A percentile compares a stretch with the other conserved stretches of the same genome.
Evolutionary conservation across 106 monocot species (phyloP).

Genomic region (Gastrodia elata): DNA sequence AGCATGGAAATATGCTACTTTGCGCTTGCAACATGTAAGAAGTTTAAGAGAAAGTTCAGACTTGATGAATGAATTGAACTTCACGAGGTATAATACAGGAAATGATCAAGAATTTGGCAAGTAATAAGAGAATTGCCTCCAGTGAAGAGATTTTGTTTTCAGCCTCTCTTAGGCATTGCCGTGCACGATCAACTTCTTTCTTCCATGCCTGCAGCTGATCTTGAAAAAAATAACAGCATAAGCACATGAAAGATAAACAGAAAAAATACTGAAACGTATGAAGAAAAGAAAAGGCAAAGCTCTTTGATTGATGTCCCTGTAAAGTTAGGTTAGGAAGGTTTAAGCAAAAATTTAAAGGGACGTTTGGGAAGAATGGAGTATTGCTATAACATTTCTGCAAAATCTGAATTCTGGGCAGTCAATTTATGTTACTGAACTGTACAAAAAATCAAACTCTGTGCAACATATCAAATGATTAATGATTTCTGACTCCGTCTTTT

Average conservation of each 20-base stretch:
- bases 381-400: too few relatives aligned
- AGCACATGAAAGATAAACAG: neutral
- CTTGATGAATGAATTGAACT: neutral
- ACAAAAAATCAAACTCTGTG: too few relatives aligned
- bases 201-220: slow-evolving; percentile 83
- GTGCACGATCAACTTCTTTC: slow-evolving; percentile 95
- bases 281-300: too few relatives aligned
- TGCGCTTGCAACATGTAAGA: neutral
- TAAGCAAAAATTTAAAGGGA: too few relatives aligned
- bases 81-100: neutral
- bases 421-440: too few relatives aligned
- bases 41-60: neutral
- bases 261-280: too few relatives aligned
- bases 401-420: too few relatives aligned
- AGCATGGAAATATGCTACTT: neutral
- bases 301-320: too few relatives aligned
- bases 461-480: too few relatives aligned
- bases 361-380: too few relatives aligned
- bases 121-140: slow-evolving; percentile 36
- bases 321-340: too few relatives aligned
- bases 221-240: slow-evolving; percentile 11
- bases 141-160: slow-evolving; percentile 79
- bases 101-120: neutral
- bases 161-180: slow-evolving; percentile 89
- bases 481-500: too few relatives aligned